phyloP scores from a whole-genome alignment of 805 yeast species.

The Isabelozyma gotoi region DNA sequence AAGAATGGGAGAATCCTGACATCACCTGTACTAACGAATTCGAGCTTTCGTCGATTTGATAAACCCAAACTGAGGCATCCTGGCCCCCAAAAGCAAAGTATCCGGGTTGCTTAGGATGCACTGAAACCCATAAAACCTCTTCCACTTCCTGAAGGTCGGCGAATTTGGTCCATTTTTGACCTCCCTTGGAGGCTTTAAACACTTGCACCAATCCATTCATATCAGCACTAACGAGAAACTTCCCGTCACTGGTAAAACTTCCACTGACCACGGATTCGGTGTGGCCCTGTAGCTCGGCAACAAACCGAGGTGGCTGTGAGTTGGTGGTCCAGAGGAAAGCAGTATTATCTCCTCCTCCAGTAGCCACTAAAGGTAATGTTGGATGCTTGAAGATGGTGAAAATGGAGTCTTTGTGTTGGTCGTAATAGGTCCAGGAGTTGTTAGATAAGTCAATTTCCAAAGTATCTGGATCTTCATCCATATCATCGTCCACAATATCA shows the following conservation, averaged over 20 bases:
- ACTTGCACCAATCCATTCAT: constrained; percentile 87
- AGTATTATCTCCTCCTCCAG: constrained; percentile 93
- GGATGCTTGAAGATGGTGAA: constrained; percentile 86
- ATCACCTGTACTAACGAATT: constrained; percentile 62
- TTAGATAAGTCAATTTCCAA: constrained; percentile 85
- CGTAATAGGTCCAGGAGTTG: constrained; percentile 88
- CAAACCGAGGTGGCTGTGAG: constrained; percentile 77
- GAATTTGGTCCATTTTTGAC: constrained; percentile 75
- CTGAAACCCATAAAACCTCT: constrained; percentile 80
- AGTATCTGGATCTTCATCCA: constrained; percentile 38
- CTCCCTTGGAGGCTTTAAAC: constrained; percentile 69
- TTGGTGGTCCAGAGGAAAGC: constrained; percentile 94
- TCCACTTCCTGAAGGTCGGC: constrained; percentile 82
- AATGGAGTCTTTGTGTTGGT: constrained; percentile 83
- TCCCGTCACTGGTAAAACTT: constrained; percentile 81
- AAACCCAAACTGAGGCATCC: constrained; percentile 95
- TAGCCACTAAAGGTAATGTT: constrained; percentile 74
- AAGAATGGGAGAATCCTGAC: constrained; percentile 78
- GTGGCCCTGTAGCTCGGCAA: constrained; percentile 75
- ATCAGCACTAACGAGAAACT: constrained; percentile 82
- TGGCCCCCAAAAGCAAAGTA: constrained; percentile 89
- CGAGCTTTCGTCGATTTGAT: constrained; percentile 58
- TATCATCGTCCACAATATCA: constrained; percentile 24
- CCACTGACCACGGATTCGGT: constrained; percentile 86
- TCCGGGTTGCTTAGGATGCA: constrained; percentile 72